Percentiles rank a stretch among this genome's conserved stretches.
These are phyloP conservation scores for Diaporthe sp. DNA, from an alignment of 2,329 filamentous ascomycete genomes.

Conservation along the genomic window DNA sequence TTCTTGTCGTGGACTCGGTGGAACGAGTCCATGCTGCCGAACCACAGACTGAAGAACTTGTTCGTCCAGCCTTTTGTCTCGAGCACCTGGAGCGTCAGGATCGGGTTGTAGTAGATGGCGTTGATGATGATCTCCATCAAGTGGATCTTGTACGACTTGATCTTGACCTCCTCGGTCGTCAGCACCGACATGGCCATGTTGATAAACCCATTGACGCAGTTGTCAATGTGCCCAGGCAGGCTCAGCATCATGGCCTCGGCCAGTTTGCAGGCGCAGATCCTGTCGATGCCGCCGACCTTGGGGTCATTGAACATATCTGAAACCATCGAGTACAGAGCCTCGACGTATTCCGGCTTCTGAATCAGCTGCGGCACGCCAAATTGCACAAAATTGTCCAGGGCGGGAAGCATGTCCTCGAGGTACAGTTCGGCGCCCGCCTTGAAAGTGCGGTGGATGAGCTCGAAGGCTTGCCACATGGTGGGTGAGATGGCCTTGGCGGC, in stretches of 20 bases:
- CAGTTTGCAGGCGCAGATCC: slow-evolving; percentile 97
- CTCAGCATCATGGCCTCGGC: slow-evolving; percentile 97
- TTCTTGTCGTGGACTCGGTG: slow-evolving; percentile 98
- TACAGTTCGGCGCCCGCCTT: slow-evolving; percentile 98
- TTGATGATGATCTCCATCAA: slow-evolving; percentile 99
- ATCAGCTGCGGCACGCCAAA: slow-evolving; percentile 87
- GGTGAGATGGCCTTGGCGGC: slow-evolving; percentile 95
- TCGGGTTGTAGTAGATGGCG: slow-evolving; percentile 95
- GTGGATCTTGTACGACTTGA: slow-evolving; percentile 95
- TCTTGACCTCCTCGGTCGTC: slow-evolving; percentile 80
- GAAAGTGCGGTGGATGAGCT: slow-evolving; percentile 96
- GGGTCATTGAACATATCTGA: slow-evolving; percentile 93
- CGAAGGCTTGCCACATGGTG: slow-evolving; percentile 99
- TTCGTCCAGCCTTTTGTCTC: slow-evolving; percentile 96
- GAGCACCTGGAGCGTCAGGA: slow-evolving; percentile 86
- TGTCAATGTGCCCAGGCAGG: slow-evolving; percentile 88
- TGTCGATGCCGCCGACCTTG: slow-evolving; percentile 92
- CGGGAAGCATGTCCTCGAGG: slow-evolving; percentile 98
- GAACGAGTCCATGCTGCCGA: slow-evolving; percentile 94
- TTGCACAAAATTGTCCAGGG: slow-evolving; percentile 96
- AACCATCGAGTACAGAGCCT: slow-evolving; percentile 94
- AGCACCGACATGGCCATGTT: slow-evolving; percentile 89
- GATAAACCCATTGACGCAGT: slow-evolving; percentile 90
- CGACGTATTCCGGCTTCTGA: slow-evolving; percentile 87
- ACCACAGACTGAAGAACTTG: slow-evolving; percentile 99